Evolutionary conservation across 1,139 yeast species (phyloP).

Genomic region (Taphrina flavorubra): DNA sequence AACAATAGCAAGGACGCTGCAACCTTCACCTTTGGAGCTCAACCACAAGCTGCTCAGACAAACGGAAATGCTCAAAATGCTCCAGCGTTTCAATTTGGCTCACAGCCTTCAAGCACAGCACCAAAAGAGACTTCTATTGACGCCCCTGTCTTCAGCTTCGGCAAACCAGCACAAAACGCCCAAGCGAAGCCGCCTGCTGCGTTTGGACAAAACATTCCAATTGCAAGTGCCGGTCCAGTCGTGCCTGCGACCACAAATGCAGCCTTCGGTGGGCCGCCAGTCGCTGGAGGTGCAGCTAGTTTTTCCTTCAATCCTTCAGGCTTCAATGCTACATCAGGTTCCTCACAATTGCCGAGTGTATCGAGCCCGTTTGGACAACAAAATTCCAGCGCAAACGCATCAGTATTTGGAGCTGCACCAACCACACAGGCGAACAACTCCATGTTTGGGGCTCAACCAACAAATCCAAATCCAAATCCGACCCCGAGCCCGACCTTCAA

Average conservation of each 20-base stretch:
- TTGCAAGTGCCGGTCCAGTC: background rate
- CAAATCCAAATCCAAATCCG: background rate
- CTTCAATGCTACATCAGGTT: background rate
- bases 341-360: background rate
- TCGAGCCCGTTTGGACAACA: constrained; percentile 6
- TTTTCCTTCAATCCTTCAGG: background rate
- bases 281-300: background rate
- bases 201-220: background rate
- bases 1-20: background rate
- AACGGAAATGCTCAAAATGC: background rate
- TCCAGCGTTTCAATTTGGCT: background rate
- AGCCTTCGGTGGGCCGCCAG: background rate
- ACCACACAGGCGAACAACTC: background rate
- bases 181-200: background rate
- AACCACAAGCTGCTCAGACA: background rate
- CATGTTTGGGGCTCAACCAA: background rate
- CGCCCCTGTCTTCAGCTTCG: constrained; percentile 19
- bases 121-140: background rate
- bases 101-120: background rate
- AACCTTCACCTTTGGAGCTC: background rate
- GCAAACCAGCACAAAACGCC: background rate
- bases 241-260: background rate
- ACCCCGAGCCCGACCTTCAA: constrained; percentile 3
- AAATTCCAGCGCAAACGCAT: background rate
- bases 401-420: constrained; percentile 7